Evolutionary conservation across 176 grass and related monocot genomes (phyloP).

Genomic region (Zoysia japonica): DNA sequence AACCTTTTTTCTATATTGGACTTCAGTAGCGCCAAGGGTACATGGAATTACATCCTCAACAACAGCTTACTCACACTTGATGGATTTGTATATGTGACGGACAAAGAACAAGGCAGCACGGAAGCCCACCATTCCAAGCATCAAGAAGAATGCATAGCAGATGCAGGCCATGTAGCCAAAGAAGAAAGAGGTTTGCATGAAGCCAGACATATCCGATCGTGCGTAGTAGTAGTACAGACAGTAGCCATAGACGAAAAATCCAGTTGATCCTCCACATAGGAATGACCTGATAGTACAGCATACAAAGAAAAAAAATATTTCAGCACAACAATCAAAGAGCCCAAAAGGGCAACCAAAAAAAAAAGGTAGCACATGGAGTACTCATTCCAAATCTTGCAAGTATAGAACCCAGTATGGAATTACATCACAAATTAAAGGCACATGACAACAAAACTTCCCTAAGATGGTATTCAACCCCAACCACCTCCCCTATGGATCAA

Average conservation of each 20-base stretch:
- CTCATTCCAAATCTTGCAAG: background rate
- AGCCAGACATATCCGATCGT: conserved; percentile 93
- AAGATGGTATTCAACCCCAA: background rate
- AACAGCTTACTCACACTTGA: conserved; percentile 78
- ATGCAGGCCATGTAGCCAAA: conserved; percentile 99
- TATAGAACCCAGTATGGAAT: background rate
- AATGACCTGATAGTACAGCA: conserved; percentile 63
- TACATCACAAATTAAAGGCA: too few species aligned
- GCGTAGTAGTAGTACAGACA: conserved; percentile 97
- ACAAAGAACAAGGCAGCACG: conserved; percentile 88
- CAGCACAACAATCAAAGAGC: background rate
- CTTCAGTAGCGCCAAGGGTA: conserved; percentile 50
- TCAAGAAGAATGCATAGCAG: conserved; percentile 95
- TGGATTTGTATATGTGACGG: conserved; percentile 96
- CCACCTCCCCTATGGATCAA: too few species aligned
- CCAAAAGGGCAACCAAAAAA: background rate
- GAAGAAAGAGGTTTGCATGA: conserved; percentile 99
- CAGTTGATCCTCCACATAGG: conserved; percentile 88
- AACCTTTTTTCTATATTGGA: conserved; percentile 64
- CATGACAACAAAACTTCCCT: background rate
- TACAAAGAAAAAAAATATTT: background rate
- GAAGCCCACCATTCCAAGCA: conserved; percentile 95
- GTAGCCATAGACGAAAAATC: conserved; percentile 89
- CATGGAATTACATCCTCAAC: conserved; percentile 44
- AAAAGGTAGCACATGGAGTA: background rate